Evolutionary conservation across 1,284 basidiomycete genomes (phyloP), one percentile per base, ranked within the genome.

Genomic region (Boletus sp.): DNA sequence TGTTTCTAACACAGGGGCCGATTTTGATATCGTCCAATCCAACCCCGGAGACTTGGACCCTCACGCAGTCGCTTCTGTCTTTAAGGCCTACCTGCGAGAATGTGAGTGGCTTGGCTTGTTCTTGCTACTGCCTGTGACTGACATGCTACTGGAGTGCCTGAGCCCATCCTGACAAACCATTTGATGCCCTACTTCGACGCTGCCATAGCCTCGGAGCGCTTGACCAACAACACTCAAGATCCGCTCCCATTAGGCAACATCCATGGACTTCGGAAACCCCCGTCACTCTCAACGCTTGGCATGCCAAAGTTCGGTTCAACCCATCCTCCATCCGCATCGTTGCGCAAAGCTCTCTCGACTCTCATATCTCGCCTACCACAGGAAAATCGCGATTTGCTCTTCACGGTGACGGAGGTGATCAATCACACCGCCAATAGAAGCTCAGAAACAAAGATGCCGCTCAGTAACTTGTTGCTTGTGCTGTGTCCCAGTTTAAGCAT

Each of bases 51-150:
- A 94, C 58, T 70, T 95, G 26, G 92, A 95, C 64, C 92, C 92
- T 30, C 91, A 95, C 62, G 89, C 92, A 2, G 92, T 97, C 13
- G 84, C 94, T 27, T 91, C 90, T 32, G 73, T 88, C 36, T 89
- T 90, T 68, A 90, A 89, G 65, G 84, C 85, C 3, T 91, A 80
- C 61, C 71, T 90, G 41, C 85, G 87, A 44, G 88, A 89, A 75
- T 68, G 88, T 88, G 66, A 69, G 83, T 72, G 23, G 19, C 36
- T 54, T 38, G 30, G 35, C 41, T 23, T 9, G 8, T 46, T 50
- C 51, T 38, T 1, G 12, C 13, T 37, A 10, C 14, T 33, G 5
- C 32, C 13, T 26, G 38, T 34, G 29, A 41, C 29, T 64, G 44
- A 66, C 23, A 45, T 44, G 37, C 51, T 25, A 46, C 44, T 46